Evolutionary conservation across 2,329 filamentous ascomycete genomes (phyloP).

Genomic region (Arachnopeziza araneosa): DNA sequence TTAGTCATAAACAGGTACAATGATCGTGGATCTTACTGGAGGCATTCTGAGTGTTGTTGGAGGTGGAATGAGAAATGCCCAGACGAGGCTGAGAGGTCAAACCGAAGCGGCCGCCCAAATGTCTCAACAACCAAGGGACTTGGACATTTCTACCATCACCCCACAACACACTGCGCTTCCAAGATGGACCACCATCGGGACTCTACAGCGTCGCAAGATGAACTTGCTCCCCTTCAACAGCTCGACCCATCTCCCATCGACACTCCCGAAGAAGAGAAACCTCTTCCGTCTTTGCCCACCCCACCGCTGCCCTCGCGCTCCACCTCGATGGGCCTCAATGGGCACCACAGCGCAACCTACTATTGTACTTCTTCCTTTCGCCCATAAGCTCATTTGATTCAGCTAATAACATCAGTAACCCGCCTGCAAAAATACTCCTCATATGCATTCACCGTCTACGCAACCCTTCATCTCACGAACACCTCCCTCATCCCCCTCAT

Average conservation of each 20-base stretch:
- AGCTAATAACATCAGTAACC: constrained; percentile 45
- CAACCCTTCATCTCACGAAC: constrained; percentile 71
- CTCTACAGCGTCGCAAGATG: neutral
- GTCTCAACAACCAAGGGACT: neutral
- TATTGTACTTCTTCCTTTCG: constrained; percentile 54
- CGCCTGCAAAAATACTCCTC: constrained; percentile 84
- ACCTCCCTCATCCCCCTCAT: constrained; percentile 75
- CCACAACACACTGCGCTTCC: neutral
- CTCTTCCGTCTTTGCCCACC: constrained; percentile 36
- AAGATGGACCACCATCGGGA: neutral
- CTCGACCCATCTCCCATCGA: constrained; percentile 80
- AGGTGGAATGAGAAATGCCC: neutral
- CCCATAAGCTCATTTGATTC: neutral
- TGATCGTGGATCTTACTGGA: constrained; percentile 39
- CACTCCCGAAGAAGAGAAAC: constrained; percentile 39
- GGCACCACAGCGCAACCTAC: constrained; percentile 64
- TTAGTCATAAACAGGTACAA: constrained; percentile 1
- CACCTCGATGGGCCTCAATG: constrained; percentile 51
- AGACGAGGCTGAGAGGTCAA: neutral
- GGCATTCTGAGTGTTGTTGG: constrained; percentile 40
- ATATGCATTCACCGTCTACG: constrained; percentile 75
- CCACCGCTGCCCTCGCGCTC: constrained; percentile 35
- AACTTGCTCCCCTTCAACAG: constrained; percentile 52
- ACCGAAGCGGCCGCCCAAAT: neutral
- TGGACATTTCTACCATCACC: neutral